Percentiles rank a stretch among this genome's conserved stretches.
Evolutionary conservation across 2,329 filamentous ascomycete genomes (phyloP).

Genomic region (Rugonectria rugulosa): DNA sequence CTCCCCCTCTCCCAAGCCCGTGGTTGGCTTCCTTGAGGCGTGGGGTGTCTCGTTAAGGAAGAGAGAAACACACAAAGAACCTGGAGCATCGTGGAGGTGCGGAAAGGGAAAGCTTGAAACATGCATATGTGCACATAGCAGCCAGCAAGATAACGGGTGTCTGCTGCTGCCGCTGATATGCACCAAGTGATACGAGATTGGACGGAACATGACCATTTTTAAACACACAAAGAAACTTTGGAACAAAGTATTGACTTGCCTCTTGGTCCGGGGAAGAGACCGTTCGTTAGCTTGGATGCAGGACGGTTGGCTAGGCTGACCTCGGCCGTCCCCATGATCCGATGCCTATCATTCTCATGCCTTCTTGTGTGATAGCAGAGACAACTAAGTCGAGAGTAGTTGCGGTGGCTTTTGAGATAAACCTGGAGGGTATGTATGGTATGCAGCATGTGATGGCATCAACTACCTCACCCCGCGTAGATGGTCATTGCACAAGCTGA

Average conservation of each 20-base stretch:
- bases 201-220: neutral
- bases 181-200: neutral
- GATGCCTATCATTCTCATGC: slow-evolving; percentile 3
- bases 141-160: slow-evolving; percentile 8
- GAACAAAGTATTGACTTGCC: slow-evolving; percentile 6
- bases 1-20: slow-evolving; percentile 1
- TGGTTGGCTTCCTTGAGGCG: slow-evolving; percentile 14
- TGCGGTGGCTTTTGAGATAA: neutral
- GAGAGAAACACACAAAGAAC: neutral
- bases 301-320: neutral
- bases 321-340: slow-evolving; percentile 8
- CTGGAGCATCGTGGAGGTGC: neutral
- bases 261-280: slow-evolving; percentile 1
- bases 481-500: neutral
- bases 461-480: too few species aligned
- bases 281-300: slow-evolving; percentile 6
- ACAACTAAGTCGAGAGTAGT: slow-evolving; percentile 1
- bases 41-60: slow-evolving; percentile 11
- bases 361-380: neutral
- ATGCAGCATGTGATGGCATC: too few species aligned
- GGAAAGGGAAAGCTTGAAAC: slow-evolving; percentile 9
- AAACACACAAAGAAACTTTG: neutral
- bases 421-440: neutral
- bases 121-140: too few species aligned
- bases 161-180: slow-evolving; percentile 4